Conservation (phyloP, 768 basidiomycete genomes). For the Tulasnella sp. region DNA sequence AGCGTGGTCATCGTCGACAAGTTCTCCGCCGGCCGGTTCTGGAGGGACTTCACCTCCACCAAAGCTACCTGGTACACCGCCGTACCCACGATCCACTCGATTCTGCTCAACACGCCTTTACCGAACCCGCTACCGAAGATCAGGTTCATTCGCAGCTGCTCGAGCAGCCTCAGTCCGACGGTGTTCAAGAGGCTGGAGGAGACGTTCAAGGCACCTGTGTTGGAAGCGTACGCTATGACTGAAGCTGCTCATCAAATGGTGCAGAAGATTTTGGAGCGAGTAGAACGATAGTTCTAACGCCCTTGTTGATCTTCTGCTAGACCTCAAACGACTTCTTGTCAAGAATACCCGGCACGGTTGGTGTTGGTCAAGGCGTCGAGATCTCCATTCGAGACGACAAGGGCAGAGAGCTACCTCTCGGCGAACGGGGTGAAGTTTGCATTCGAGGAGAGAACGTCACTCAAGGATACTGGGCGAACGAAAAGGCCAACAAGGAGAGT, state of each 20-base stretch:
- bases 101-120: constrained; percentile 38
- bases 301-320: neutral
- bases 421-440: constrained; percentile 51
- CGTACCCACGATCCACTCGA: constrained; percentile 41
- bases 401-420: constrained; percentile 41
- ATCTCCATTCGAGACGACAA: constrained; percentile 37
- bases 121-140: constrained; percentile 39
- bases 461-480: constrained; percentile 49
- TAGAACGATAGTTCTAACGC: neutral
- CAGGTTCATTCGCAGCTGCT: constrained; percentile 43
- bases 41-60: constrained; percentile 43
- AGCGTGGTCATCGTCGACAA: constrained; percentile 54
- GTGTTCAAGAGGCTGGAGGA: constrained; percentile 49
- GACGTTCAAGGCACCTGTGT: constrained; percentile 52
- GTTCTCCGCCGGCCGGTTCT: constrained; percentile 54
- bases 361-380: constrained; percentile 38
- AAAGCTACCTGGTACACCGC: constrained; percentile 51
- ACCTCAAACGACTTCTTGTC: constrained; percentile 33
- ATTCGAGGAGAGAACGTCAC: constrained; percentile 56
- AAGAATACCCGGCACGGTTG: constrained; percentile 39
- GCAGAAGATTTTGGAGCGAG: neutral
- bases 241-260: constrained; percentile 43
- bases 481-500: constrained; percentile 46
- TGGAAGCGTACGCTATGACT: constrained; percentile 61
- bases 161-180: constrained; percentile 53